Percentiles rank a stretch among this genome's conserved stretches.
Conservation (phyloP, 164 flowering plant species). For the Litsea cubeba region DNA sequence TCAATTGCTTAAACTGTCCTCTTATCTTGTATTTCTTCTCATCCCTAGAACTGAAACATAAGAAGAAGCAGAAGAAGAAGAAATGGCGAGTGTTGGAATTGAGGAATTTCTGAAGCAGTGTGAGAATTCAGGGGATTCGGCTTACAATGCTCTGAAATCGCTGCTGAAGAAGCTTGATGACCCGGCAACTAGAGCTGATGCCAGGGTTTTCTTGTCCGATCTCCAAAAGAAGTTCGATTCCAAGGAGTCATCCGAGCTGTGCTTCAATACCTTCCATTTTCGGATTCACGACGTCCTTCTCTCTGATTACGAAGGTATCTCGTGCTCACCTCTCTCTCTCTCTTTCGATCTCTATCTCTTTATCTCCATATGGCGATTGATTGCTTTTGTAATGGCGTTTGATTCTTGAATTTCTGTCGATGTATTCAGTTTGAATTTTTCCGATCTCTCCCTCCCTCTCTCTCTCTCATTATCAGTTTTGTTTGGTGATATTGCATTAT, state of each 20-base stretch:
- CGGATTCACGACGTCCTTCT: constrained; percentile 69
- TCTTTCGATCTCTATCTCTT: no score
- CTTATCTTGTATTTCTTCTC: no score
- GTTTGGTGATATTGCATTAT: neutral
- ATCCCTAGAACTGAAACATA: neutral
- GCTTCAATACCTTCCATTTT: constrained; percentile 66
- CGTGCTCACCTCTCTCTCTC: neutral
- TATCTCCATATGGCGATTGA: no score
- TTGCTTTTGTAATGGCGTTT: neutral
- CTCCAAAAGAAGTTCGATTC: constrained; percentile 56
- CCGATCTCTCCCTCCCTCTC: no score
- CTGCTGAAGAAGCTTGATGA: constrained; percentile 76
- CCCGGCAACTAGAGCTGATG: constrained; percentile 52
- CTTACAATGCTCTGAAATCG: constrained; percentile 65
- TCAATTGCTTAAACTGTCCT: no score
- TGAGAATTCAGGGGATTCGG: constrained; percentile 73
- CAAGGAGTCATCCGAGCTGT: constrained; percentile 34
- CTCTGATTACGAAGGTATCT: constrained; percentile 53
- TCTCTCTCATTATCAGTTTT: no score
- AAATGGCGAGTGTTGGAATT: constrained; percentile 9
- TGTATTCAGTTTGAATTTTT: no score
- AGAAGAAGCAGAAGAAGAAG: neutral
- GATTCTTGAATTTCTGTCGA: neutral
- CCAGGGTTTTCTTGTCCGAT: constrained; percentile 67
- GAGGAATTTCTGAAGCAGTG: constrained; percentile 70